A percentile compares a stretch with the other conserved stretches of the same genome.
phyloP scores from a whole-genome alignment of 768 basidiomycete species.

The Collybia sp. region DNA sequence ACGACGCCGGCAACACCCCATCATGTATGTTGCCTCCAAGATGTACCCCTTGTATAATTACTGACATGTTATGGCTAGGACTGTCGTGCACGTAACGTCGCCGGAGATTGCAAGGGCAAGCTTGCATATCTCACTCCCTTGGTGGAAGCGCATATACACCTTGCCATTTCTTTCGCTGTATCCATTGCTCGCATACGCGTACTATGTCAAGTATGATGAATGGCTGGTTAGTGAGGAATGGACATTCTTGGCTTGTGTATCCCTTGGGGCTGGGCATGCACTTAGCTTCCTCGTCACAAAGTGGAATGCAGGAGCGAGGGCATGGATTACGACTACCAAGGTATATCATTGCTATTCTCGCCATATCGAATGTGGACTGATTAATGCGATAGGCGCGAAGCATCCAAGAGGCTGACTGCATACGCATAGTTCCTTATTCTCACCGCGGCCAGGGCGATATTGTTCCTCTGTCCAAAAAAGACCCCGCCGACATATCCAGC shows the following conservation, averaged over 20 bases:
- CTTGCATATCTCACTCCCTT: conserved; percentile 62
- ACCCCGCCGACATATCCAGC: conserved; percentile 46
- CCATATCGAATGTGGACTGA: conserved; percentile 1
- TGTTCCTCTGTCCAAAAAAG: conserved; percentile 66
- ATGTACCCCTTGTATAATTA: background rate
- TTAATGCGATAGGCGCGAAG: conserved; percentile 45
- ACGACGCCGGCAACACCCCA: conserved; percentile 1
- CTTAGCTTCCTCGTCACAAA: conserved; percentile 88
- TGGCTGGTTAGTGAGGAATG: conserved; percentile 95
- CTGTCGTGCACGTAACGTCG: conserved; percentile 51
- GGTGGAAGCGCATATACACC: conserved; percentile 69
- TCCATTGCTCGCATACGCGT: conserved; percentile 84
- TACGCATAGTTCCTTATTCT: conserved; percentile 73
- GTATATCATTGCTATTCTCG: conserved; percentile 29
- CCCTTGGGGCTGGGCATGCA: conserved; percentile 83
- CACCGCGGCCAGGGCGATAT: conserved; percentile 92
- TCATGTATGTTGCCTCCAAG: conserved; percentile 3
- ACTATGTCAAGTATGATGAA: conserved; percentile 85
- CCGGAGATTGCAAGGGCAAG: conserved; percentile 65
- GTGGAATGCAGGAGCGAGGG: conserved; percentile 80
- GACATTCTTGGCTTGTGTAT: conserved; percentile 91
- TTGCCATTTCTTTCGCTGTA: conserved; percentile 78
- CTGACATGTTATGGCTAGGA: conserved; percentile 24
- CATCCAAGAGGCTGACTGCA: conserved; percentile 69
- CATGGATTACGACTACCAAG: conserved; percentile 74